These are phyloP conservation scores for Elsinoe ampelina DNA, from an alignment of 2,329 filamentous ascomycete species.

Conservation along the genomic window DNA sequence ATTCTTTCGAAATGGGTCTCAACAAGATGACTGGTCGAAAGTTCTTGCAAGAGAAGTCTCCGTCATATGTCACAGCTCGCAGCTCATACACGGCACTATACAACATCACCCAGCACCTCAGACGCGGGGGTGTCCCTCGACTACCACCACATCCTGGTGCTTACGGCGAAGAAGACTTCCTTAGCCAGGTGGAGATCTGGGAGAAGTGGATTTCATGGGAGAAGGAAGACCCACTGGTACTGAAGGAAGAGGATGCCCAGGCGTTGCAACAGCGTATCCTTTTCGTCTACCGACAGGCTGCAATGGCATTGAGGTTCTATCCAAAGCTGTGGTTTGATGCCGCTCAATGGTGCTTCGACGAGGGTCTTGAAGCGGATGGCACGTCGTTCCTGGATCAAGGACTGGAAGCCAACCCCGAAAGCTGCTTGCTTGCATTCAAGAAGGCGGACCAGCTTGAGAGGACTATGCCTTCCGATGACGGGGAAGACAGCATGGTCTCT, in stretches of 20 bases:
- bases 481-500: conserved; percentile 55
- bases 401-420: conserved; percentile 84
- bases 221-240: conserved; percentile 79
- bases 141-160: conserved; percentile 78
- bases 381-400: conserved; percentile 73
- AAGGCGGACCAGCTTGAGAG: conserved; percentile 80
- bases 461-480: conserved; percentile 60
- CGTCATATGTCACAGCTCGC: conserved; percentile 91
- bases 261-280: conserved; percentile 70
- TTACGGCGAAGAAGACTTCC: conserved; percentile 76
- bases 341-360: conserved; percentile 82
- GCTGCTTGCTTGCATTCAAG: conserved; percentile 79
- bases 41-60: conserved; percentile 84
- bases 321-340: conserved; percentile 94
- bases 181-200: conserved; percentile 79
- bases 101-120: conserved; percentile 69
- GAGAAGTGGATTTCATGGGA: conserved; percentile 94
- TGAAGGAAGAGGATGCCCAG: conserved; percentile 70
- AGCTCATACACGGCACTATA: conserved; percentile 85
- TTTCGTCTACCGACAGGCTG: conserved; percentile 85
- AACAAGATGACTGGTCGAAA: conserved; percentile 93
- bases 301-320: conserved; percentile 91
- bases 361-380: conserved; percentile 61
- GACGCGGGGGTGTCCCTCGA: conserved; percentile 67
- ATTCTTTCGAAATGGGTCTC: conserved; percentile 85